These are phyloP conservation scores for Pleurotus salmoneostramineus DNA, from an alignment of 768 basidiomycete genomes.

Conservation along the genomic window DNA sequence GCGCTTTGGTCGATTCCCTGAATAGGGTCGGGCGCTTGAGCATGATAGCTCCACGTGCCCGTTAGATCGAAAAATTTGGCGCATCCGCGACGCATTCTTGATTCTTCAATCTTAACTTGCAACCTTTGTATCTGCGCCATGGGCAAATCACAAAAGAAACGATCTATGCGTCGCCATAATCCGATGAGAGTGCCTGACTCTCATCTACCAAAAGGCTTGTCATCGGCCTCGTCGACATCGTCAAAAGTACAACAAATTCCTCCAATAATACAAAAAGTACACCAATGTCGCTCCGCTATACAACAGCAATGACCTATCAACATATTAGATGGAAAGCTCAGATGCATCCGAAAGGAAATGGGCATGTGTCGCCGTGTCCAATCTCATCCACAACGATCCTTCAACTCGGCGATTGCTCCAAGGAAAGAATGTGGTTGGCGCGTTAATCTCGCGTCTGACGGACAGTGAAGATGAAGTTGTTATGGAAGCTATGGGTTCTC, in stretches of 20 bases:
- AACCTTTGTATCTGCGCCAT: constrained; percentile 35
- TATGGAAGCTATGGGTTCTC: constrained; percentile 82
- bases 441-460: constrained; percentile 80
- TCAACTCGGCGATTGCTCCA: constrained; percentile 87
- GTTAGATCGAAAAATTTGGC: neutral
- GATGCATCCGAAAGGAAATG: constrained; percentile 85
- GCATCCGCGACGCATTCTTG: neutral
- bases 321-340: constrained; percentile 62
- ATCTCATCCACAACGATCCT: constrained; percentile 92
- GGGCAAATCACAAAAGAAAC: constrained; percentile 94
- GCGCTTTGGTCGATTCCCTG: neutral
- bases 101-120: neutral
- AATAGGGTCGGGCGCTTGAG: neutral
- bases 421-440: constrained; percentile 86
- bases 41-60: neutral
- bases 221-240: constrained; percentile 66
- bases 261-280: constrained; percentile 89
- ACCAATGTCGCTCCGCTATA: constrained; percentile 8
- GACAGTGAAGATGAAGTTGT: constrained; percentile 90
- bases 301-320: neutral
- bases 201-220: constrained; percentile 81
- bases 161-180: constrained; percentile 82
- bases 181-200: constrained; percentile 92
- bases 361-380: constrained; percentile 96
- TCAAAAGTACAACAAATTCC: constrained; percentile 76